Base-by-base conservation (phyloP, 345 rosid genomes). In the Populus ilicifolia region DNA sequence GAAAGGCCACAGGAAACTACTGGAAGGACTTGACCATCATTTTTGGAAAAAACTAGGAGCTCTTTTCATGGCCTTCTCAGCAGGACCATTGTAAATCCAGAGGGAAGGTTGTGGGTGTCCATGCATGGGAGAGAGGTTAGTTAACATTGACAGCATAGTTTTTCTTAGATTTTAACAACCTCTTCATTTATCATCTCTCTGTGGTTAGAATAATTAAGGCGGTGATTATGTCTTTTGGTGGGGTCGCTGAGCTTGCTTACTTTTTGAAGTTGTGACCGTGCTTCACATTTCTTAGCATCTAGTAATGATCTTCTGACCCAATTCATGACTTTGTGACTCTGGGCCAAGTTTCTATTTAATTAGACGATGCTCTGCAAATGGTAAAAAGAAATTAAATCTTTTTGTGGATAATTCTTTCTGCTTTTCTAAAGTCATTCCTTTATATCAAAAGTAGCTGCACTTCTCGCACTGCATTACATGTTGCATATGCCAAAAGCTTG, bases 281-380 rank as follows among this genome's bases (percentile, higher is more conserved):
- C 43, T 27, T 64, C 75, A 66, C 69, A 14, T 67, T 69, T 77
- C 46, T 69, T 65, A 66, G 74, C 27, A 16, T 67, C 70, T 43
- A 13, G 6, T 33, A 25, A 38, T 69, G 56, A 59, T 72, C 80
- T 80, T 75, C 84, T 71, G 23, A 78, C 85, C 86, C 44, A 80
- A 71, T 75, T 20, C n/a, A 21, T 36, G 64, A 59, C 64, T 10
- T 33, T 23, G 50, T n/a, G 83, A 77, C 82, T 77, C 46, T 20
- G 33, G 54, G 78, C 29, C 52, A 16, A 21, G 35, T 69, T 36
- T 36, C 33, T 6, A 25, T 21, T 10, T 50, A 7, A 46, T 35
- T 56, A 10, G 17, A 48, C 23, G 17, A 33, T 8, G 43, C 46
- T 33, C 18, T 27, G 21, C 35, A 50, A 65, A 23, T 2, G 69